Base-by-base conservation (phyloP, 179 eudicot species). In the Actinidia polygama region DNA sequence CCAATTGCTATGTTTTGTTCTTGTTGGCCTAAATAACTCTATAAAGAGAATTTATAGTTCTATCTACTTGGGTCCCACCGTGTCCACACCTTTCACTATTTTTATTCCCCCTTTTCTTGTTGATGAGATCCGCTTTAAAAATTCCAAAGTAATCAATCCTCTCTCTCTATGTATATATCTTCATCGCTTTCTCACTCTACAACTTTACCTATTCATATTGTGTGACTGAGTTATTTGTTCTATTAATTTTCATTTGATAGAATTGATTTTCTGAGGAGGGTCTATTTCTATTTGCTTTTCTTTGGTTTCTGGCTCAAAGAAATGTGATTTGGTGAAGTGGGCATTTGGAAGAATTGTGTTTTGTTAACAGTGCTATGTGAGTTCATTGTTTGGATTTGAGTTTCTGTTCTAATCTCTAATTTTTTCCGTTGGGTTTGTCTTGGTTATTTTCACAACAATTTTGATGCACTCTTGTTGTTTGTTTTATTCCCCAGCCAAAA, bases 1-100 rank as follows among this genome's bases (percentile, higher is more conserved):
- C 55, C 15, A 10, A 0, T 23, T 61, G 61, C 30, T n/a, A 6
- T 21, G 6, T 15, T 21, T 26, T 63, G 21, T 18, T 61, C 30
- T 3, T 61, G 72, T 40, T 59, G 75, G 36, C 46, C 54, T 10
- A 73, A 73, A n/a, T 7, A n/a, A 49, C 75, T 18, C 67, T 30
- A 3, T 21, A 6, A 6, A 72, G 21, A 55, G 59, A 55, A 51
- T 23, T 80, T 79, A 50, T 26, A 68, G 46, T 80, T 75, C 77
- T 75, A 68, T 84, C 81, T 78, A 81, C 84, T 84, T 81, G 81
- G 84, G 84, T 75, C 78, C 86, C 64, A 49, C 70, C 3, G 64
- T 21, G 80, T 70, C 63, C 86, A 69, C 80, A 79, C 30, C 79
- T 80, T 73, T 73, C 75, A 59, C 83, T 62, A 54, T 73, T 68